Base-by-base conservation (phyloP, 768 basidiomycete genomes). In the Amanita muscaria region DNA sequence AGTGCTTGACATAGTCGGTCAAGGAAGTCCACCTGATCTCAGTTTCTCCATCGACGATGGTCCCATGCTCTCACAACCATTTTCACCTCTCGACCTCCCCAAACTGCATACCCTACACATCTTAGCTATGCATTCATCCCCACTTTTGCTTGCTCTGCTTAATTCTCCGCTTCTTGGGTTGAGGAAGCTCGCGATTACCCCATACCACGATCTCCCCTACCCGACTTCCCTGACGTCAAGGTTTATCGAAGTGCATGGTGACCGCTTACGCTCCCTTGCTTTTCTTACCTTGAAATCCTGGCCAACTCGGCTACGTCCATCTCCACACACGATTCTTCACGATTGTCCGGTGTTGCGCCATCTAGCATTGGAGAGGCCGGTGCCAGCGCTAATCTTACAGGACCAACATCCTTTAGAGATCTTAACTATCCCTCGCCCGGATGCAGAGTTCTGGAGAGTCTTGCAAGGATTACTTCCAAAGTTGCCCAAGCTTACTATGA, bases 381-480 rank as follows among this genome's bases (percentile, higher is more conserved):
- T 87, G 9, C 86, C 87, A 2, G 50, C 55, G 1, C 65, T 82
- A 38, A 42, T 52, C 6, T 55, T 76, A 5, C 34, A 50, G 16
- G 52, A 51, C 44, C 49, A 52, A 29, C 67, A 68, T 56, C 68
- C 68, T 6, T 65, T 89, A 16, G 70, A 75, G 49, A 76, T 85
- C 33, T 64, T 90, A 5, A 83, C 84, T 14, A 76, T 90, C 49
- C 84, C 88, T 0, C 72, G 85, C n/a, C 88, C 88, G 2, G 75
- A 65, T 46, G 44, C 67, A 12, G 72, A 78, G 14, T 80, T 79
- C 45, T 79, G 80, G 67, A 54, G 54, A 9, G 61, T 71, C 5
- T 59, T 89, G 35, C 79, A 82, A 51, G 58, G 60, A 2, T 52
- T 79, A 21, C 64, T 87, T 19, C 74, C 76, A 4, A 65, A 60